Conservation (phyloP, 2,329 filamentous ascomycete genomes). For the Grosmannia serpens region DNA sequence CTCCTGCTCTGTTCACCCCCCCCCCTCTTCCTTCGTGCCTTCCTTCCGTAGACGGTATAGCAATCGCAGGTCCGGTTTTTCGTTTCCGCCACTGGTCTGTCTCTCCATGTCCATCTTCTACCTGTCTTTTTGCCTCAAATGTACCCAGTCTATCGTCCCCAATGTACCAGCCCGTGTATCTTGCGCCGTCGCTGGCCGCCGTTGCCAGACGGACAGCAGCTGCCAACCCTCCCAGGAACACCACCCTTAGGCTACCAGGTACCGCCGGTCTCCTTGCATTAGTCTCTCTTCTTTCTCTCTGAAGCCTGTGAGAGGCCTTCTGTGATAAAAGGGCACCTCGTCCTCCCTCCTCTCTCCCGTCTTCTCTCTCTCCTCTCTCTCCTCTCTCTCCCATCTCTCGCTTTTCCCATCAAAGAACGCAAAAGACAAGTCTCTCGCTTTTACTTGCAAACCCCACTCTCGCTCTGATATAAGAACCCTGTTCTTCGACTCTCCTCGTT, state of each 20-base stretch:
- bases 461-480: constrained; percentile 1
- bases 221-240: too few relatives aligned
- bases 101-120: neutral
- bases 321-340: neutral
- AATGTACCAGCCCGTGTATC: too few relatives aligned
- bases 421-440: constrained; percentile 8
- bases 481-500: neutral
- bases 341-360: neutral
- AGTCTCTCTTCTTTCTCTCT: neutral
- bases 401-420: neutral
- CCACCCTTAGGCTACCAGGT: neutral
- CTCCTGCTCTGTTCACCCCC: neutral
- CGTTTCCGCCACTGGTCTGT: too few relatives aligned
- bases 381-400: neutral
- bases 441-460: neutral
- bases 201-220: too few relatives aligned
- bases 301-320: neutral
- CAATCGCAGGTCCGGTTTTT: neutral
- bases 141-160: too few relatives aligned
- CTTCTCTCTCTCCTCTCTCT: neutral
- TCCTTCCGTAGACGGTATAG: too few relatives aligned
- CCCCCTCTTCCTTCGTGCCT: neutral
- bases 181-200: too few relatives aligned
- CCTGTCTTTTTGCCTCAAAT: too few relatives aligned
- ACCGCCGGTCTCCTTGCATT: neutral